A percentile compares a stretch with the other conserved stretches of the same genome.
These are phyloP conservation scores for Lipomyces sp. DNA, from an alignment of 805 yeast genomes.

Conservation along the genomic window DNA sequence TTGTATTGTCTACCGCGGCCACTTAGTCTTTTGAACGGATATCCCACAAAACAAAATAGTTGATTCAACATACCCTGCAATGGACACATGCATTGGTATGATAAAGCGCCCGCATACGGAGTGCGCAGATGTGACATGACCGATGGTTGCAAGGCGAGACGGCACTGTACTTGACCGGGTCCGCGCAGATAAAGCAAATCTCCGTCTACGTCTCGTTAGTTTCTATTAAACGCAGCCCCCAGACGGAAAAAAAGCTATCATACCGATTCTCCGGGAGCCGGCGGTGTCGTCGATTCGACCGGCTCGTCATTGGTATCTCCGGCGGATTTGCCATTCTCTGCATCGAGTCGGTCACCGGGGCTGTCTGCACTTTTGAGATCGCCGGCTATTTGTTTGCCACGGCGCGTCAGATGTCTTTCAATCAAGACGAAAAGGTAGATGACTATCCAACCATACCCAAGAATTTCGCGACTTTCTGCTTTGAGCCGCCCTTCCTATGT, in stretches of 20 bases:
- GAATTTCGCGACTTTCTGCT: constrained; percentile 13
- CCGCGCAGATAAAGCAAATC: constrained; percentile 82
- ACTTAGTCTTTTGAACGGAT: too few relatives aligned
- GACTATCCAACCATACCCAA: constrained; percentile 4
- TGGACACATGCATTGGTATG: constrained; percentile 71
- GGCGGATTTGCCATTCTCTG: background rate
- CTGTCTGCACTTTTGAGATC: constrained; percentile 15
- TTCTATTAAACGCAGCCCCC: too few relatives aligned
- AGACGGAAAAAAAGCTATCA: too few relatives aligned
- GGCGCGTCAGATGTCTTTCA: too few relatives aligned
- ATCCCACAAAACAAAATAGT: constrained; percentile 1
- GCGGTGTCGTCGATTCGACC: constrained; percentile 20
- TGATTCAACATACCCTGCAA: constrained; percentile 52
- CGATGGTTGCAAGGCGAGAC: constrained; percentile 79
- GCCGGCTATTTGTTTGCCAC: too few relatives aligned
- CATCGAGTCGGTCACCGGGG: constrained; percentile 2
- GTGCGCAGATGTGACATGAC: constrained; percentile 77
- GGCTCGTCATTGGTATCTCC: constrained; percentile 3
- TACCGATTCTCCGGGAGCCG: constrained; percentile 19
- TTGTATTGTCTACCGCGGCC: constrained; percentile 50
- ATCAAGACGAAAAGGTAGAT: too few relatives aligned
- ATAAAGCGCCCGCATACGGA: constrained; percentile 79
- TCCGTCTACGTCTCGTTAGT: too few relatives aligned
- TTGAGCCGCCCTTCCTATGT: background rate
- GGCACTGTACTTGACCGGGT: constrained; percentile 59